Base-by-base conservation (phyloP, 179 eudicot species). In the Carnegiea gigantea region DNA sequence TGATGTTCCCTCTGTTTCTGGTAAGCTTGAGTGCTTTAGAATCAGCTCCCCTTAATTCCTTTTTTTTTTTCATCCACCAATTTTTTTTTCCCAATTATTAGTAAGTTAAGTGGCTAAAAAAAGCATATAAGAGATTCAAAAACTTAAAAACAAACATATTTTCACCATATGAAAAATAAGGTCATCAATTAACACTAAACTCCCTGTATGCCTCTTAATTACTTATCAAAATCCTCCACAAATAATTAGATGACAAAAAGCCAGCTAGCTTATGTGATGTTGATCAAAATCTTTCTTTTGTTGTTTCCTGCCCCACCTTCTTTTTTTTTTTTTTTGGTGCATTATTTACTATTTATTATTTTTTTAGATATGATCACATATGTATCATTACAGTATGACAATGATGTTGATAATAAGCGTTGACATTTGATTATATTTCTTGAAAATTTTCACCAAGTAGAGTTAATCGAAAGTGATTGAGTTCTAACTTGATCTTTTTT, bases 1-100 rank as follows among this genome's bases (percentile, higher is more conserved):
- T 83, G 84, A 80, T 83, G 86, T 85, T 82, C 87, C 82, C 79
- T 26, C 18, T 62, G 65, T 83, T 70, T 83, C 73, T 80, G 79
- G 76, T 86, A 80, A 53, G 77, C 77, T 86, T 85, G 59, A 82
- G 85, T 84, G 85, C 83, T 79, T 51, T 59, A 77, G 77, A 76
- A 83, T 79, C 77, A 77, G 48, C 70, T 40, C 40, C 57, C 73
- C 70, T 60, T 75, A 40, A 46, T 62, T 33, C 30, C n/a, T 74
- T 60, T 60, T 62, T 62, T 76, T 70, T 18, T 46, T 23, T 57
- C 24, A 76, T 80, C 23, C 60, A 71, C 78, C 74, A 28, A 28
- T 28, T 28, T 28, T 28, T 28, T 28, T 28, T 28, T 28, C 30
- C 30, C 30, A 28, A 28, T 28, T 28, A 28, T 28, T 28, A 28